These are phyloP conservation scores for Emydomyces testavorans DNA, from an alignment of 2,329 filamentous ascomycete genomes.

Conservation along the genomic window DNA sequence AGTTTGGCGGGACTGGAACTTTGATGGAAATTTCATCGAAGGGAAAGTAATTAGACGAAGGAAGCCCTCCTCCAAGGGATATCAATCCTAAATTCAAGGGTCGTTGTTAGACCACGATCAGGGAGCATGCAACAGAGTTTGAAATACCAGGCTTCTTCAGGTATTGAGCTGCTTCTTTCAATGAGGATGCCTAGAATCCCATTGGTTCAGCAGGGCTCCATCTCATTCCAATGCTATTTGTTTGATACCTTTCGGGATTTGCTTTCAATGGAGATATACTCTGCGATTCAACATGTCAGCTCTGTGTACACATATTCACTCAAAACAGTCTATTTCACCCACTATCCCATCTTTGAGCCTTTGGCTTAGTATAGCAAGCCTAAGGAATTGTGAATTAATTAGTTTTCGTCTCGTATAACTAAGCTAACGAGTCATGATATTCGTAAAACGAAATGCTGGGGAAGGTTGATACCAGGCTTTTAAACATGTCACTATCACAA, in stretches of 20 bases:
- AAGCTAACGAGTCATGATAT: not conserved
- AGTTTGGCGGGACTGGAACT: constrained; percentile 57
- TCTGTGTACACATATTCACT: not conserved
- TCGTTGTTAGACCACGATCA: constrained; percentile 4
- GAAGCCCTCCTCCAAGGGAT: constrained; percentile 83
- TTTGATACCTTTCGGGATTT: constrained; percentile 35
- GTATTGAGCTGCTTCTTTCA: constrained; percentile 71
- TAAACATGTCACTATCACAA: constrained; percentile 73
- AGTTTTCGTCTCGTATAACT: not conserved
- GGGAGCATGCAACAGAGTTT: not conserved
- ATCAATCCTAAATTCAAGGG: constrained; percentile 50
- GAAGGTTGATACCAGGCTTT: constrained; percentile 46
- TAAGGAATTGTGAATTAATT: constrained; percentile 18
- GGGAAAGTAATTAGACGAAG: constrained; percentile 85
- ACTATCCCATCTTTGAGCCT: constrained; percentile 77
- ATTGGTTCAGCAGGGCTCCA: not conserved
- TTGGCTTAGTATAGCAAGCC: constrained; percentile 50
- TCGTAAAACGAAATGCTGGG: not conserved
- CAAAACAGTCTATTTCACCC: constrained; percentile 19
- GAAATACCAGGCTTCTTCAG: constrained; percentile 57
- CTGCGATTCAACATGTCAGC: constrained; percentile 16
- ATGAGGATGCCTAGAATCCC: constrained; percentile 49
- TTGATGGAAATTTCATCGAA: constrained; percentile 66
- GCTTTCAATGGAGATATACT: constrained; percentile 53
- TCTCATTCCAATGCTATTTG: not conserved